Percentiles rank a stretch among this genome's conserved stretches.
Evolutionary conservation across 1,139 yeast species (phyloP).

Genomic region (Blastobotrys arbuscula): DNA sequence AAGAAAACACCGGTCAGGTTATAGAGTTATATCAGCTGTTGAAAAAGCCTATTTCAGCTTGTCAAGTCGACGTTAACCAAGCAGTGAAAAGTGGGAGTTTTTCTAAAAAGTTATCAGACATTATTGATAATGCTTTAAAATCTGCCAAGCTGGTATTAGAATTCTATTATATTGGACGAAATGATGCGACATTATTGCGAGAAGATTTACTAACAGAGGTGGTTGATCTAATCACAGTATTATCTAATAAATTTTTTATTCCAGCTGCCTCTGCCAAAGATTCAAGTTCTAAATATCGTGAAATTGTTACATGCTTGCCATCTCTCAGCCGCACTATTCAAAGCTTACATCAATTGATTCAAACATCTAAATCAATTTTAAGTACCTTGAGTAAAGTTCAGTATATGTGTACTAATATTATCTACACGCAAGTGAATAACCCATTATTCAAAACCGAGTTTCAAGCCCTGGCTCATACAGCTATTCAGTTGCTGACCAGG

Average conservation of each 20-base stretch:
- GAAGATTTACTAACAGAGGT: slow-evolving; percentile 9
- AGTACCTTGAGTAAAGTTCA: slow-evolving; percentile 3
- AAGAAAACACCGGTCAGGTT: slow-evolving; percentile 7
- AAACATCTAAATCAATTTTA: neutral
- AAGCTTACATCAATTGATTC: neutral
- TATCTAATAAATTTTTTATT: slow-evolving; percentile 3
- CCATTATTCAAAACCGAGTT: neutral
- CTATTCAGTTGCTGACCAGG: neutral
- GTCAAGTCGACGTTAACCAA: neutral
- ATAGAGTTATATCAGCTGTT: slow-evolving; percentile 7
- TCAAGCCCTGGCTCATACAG: neutral
- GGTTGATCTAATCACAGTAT: slow-evolving; percentile 1
- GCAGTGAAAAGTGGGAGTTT: neutral
- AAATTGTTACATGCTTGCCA: neutral
- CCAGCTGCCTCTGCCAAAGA: neutral
- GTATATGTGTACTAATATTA: slow-evolving; percentile 6
- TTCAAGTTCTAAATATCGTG: neutral
- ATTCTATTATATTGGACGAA: slow-evolving; percentile 2
- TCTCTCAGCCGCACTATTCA: neutral
- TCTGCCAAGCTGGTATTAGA: slow-evolving; percentile 8
- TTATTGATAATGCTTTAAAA: slow-evolving; percentile 5
- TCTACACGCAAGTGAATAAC: neutral
- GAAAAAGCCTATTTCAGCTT: slow-evolving; percentile 2
- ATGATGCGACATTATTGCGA: neutral
- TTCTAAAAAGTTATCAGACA: neutral